A percentile compares a stretch with the other conserved stretches of the same genome.
Evolutionary conservation across 1,284 basidiomycete species (phyloP).

Genomic region (Stygiomarasmius scandens): DNA sequence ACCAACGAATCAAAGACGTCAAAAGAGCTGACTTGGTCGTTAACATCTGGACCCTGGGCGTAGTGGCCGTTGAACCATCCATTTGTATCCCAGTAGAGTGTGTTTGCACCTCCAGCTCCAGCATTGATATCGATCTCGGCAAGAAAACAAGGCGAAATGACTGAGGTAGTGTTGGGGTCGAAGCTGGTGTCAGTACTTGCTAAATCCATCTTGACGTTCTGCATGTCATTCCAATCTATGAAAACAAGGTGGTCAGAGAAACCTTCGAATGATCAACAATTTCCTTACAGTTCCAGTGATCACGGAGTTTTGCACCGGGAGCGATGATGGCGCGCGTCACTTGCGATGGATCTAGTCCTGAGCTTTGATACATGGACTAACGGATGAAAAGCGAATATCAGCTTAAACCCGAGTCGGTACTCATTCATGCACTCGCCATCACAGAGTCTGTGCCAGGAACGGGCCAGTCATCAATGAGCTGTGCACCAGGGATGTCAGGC

Average conservation of each 20-base stretch:
- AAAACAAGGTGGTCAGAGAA: background rate
- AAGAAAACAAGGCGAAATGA: slow-evolving; percentile 6
- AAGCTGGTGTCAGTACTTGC: background rate
- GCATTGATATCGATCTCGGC: slow-evolving; percentile 2
- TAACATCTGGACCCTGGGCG: background rate
- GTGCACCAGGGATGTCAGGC: background rate
- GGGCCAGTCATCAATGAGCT: background rate
- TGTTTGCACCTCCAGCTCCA: background rate
- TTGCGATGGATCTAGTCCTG: background rate
- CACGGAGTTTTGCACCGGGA: background rate
- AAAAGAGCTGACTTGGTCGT: background rate
- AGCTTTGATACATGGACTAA: slow-evolving; percentile 4
- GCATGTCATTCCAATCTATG: background rate
- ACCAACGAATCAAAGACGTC: slow-evolving; percentile 4
- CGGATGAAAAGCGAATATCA: background rate
- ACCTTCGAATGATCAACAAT: no score
- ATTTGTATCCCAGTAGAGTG: background rate
- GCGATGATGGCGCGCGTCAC: slow-evolving; percentile 6
- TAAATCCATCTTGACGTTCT: background rate
- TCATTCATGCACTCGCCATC: background rate
- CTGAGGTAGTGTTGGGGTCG: slow-evolving; percentile 1
- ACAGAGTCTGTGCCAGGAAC: background rate
- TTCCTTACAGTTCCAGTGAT: no score
- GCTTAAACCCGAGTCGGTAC: background rate
- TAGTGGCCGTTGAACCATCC: slow-evolving; percentile 4